These are phyloP conservation scores for Binderoboletus segoi DNA, from an alignment of 1,284 basidiomycete species.

Conservation along the genomic window DNA sequence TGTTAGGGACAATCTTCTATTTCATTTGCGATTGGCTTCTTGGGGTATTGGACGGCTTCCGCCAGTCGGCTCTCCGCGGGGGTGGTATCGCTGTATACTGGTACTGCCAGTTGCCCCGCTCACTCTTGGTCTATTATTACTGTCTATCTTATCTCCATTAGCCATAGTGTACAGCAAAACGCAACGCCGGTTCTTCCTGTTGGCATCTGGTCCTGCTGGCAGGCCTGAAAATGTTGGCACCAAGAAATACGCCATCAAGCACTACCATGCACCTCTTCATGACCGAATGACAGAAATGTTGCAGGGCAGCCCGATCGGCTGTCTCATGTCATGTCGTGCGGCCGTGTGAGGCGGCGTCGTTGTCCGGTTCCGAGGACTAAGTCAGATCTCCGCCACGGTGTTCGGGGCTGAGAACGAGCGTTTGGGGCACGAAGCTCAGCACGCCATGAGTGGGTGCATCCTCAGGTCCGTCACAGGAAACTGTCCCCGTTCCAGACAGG, in stretches of 20 bases:
- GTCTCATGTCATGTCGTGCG: slow-evolving; percentile 5
- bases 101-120: neutral
- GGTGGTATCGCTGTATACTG: slow-evolving; percentile 3
- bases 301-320: neutral
- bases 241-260: neutral
- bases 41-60: slow-evolving; percentile 8
- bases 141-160: slow-evolving; percentile 11
- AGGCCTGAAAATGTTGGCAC: slow-evolving; percentile 6
- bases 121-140: slow-evolving; percentile 5
- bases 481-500: slow-evolving; percentile 12
- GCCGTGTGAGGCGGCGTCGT: slow-evolving; percentile 7
- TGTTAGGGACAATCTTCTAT: slow-evolving; percentile 13
- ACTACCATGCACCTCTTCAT: neutral
- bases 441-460: too few species aligned
- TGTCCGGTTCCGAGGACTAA: slow-evolving; percentile 31
- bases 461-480: too few species aligned
- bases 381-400: slow-evolving; percentile 19
- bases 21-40: slow-evolving; percentile 13
- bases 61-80: slow-evolving; percentile 31
- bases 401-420: slow-evolving; percentile 12
- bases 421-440: slow-evolving; percentile 11
- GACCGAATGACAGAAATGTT: slow-evolving; percentile 2
- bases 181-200: slow-evolving; percentile 1
- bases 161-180: neutral
- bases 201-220: slow-evolving; percentile 6